Conservation (phyloP, 2,329 filamentous ascomycete genomes). For the Trichoderma gracile region DNA sequence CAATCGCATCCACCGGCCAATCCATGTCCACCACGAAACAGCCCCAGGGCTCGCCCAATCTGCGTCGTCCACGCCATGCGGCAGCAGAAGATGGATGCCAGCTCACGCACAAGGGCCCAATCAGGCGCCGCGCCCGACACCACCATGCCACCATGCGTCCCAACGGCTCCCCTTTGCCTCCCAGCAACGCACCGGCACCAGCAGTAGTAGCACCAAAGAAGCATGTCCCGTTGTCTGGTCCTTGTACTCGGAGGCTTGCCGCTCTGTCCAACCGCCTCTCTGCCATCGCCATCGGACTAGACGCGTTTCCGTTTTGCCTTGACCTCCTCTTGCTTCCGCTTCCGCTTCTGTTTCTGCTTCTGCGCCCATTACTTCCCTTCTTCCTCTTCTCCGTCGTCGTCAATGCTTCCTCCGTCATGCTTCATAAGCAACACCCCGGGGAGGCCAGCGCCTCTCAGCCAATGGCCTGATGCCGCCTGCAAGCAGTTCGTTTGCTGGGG, state of each 20-base stretch:
- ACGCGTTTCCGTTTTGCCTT: background rate
- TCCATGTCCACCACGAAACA: conserved; percentile 30
- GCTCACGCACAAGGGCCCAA: conserved; percentile 33
- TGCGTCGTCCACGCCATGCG: conserved; percentile 35
- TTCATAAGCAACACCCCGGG: too few relatives aligned
- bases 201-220: conserved; percentile 13
- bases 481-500: conserved; percentile 1
- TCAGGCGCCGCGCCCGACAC: conserved; percentile 32
- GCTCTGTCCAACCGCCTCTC: background rate
- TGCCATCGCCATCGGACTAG: background rate
- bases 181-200: conserved; percentile 7
- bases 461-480: conserved; percentile 4
- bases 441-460: conserved; percentile 9
- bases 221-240: background rate
- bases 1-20: conserved; percentile 30
- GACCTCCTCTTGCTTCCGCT: background rate
- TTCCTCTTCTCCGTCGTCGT: too few relatives aligned
- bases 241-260: background rate
- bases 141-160: conserved; percentile 25
- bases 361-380: background rate
- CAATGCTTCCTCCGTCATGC: too few relatives aligned
- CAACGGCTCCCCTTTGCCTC: conserved; percentile 7
- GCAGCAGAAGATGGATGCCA: conserved; percentile 32
- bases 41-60: conserved; percentile 31
- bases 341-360: background rate